A percentile compares a stretch with the other conserved stretches of the same genome.
phyloP scores from a whole-genome alignment of 75 land plant genomes.

The Adiantum capillusveneris region DNA sequence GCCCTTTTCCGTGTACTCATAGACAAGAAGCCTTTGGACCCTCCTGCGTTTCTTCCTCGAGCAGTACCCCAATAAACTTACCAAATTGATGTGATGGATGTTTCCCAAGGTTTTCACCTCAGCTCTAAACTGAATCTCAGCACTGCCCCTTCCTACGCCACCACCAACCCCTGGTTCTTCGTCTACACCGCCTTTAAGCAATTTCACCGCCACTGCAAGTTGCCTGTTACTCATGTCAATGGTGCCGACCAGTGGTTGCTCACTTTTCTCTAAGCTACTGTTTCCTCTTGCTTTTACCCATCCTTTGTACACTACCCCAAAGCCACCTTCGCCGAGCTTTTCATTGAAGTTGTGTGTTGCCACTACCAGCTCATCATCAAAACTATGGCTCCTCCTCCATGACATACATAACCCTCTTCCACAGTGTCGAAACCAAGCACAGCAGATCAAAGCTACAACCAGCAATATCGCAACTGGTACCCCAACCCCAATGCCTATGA shows the following conservation, averaged over 20 bases:
- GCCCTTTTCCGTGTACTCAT: slow-evolving; percentile 1
- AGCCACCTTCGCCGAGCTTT: slow-evolving; percentile 25
- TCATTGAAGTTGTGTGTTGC: slow-evolving; percentile 16
- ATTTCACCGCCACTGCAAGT: not conserved
- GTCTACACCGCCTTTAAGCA: not conserved
- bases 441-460: not conserved
- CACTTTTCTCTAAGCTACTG: not conserved
- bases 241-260: not conserved
- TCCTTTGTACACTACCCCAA: slow-evolving; percentile 24
- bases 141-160: too few species aligned
- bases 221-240: not conserved
- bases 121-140: slow-evolving; percentile 1
- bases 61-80: slow-evolving; percentile 28
- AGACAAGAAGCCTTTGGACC: not conserved
- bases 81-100: slow-evolving; percentile 31
- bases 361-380: slow-evolving; percentile 11
- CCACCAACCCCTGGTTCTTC: too few species aligned
- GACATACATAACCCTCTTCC: not conserved
- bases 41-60: not conserved
- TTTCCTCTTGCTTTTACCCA: not conserved
- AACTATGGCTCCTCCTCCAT: not conserved
- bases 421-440: not conserved
- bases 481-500: not conserved
- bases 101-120: slow-evolving; percentile 22
- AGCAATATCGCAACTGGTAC: not conserved